Percentiles rank a stretch among this genome's conserved stretches.
Evolutionary conservation across 2,329 filamentous ascomycete species (phyloP).

Genomic region (Pseudogymnoascus sp.): DNA sequence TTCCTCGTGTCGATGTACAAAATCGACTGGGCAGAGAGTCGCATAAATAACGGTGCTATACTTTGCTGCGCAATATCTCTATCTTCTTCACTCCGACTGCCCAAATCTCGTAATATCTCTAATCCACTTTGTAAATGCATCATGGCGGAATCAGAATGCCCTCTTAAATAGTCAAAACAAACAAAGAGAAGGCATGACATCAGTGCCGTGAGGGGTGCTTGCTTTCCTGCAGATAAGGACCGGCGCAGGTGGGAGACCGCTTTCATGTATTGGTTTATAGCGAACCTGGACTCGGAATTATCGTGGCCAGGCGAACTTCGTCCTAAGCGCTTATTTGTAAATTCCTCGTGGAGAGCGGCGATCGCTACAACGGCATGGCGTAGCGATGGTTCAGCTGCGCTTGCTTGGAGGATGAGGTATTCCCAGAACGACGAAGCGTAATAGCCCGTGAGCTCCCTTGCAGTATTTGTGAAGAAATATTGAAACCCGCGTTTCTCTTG

Average conservation of each 20-base stretch:
- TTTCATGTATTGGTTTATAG: slow-evolving; percentile 26
- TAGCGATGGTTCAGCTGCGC: slow-evolving; percentile 21
- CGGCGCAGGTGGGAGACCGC: slow-evolving; percentile 22
- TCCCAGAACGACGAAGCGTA: slow-evolving; percentile 24
- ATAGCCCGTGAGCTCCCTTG: slow-evolving; percentile 23
- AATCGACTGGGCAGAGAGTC: slow-evolving; percentile 25
- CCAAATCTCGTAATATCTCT: slow-evolving; percentile 15
- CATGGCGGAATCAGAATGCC: slow-evolving; percentile 23
- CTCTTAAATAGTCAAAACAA: slow-evolving; percentile 26
- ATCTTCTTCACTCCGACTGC: slow-evolving; percentile 12
- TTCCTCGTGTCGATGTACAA: slow-evolving; percentile 24
- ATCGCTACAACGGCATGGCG: slow-evolving; percentile 27
- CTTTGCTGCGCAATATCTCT: slow-evolving; percentile 20
- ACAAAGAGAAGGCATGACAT: slow-evolving; percentile 27
- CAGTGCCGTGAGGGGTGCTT: slow-evolving; percentile 21
- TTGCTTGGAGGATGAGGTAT: slow-evolving; percentile 23
- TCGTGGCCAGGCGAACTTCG: neutral
- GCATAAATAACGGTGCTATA: slow-evolving; percentile 22
- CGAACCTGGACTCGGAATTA: slow-evolving; percentile 17
- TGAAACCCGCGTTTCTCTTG: slow-evolving; percentile 24
- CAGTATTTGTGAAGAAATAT: slow-evolving; percentile 23
- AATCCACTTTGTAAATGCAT: slow-evolving; percentile 26
- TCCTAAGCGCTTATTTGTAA: slow-evolving; percentile 14
- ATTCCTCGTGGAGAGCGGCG: slow-evolving; percentile 25
- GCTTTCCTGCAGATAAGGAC: slow-evolving; percentile 19